These are phyloP conservation scores for Trichoderma asperelloides DNA, from an alignment of 495 filamentous ascomycete genomes.

Conservation along the genomic window DNA sequence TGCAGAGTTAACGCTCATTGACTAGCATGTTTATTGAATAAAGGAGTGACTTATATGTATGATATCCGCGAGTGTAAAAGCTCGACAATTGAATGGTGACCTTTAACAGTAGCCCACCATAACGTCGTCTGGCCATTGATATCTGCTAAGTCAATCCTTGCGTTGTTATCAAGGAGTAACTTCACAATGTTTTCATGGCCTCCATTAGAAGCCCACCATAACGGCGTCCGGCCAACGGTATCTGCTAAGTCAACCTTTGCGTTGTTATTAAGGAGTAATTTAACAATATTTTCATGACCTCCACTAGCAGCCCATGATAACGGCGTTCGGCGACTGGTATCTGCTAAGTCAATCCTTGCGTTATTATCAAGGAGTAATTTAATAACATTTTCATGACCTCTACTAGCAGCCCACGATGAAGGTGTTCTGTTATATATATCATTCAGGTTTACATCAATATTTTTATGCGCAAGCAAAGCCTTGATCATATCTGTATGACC, in stretches of 20 bases:
- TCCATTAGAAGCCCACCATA: not conserved
- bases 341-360: not conserved
- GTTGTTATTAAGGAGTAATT: not conserved
- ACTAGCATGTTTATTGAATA: no score
- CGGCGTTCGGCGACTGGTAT: not conserved
- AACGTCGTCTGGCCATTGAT: not conserved
- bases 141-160: not conserved
- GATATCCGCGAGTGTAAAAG: no score
- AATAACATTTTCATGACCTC: not conserved
- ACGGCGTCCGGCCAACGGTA: not conserved
- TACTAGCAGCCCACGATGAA: not conserved
- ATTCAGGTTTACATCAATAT: not conserved
- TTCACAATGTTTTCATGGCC: not conserved
- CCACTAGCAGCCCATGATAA: not conserved
- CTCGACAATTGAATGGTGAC: no score
- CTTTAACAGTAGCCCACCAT: not conserved
- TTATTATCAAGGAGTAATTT: not conserved
- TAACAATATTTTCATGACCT: not conserved
- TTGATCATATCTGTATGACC: not conserved
- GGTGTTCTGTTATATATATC: not conserved
- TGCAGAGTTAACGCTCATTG: no score
- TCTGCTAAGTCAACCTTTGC: no score
- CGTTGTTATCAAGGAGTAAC: not conserved
- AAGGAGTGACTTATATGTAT: no score
- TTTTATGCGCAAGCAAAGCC: not conserved